A percentile compares a stretch with the other conserved stretches of the same genome.
These are phyloP conservation scores for Bolboschoenoplectus hybrid DNA, from an alignment of 202 grass and related monocot species.

Conservation along the genomic window DNA sequence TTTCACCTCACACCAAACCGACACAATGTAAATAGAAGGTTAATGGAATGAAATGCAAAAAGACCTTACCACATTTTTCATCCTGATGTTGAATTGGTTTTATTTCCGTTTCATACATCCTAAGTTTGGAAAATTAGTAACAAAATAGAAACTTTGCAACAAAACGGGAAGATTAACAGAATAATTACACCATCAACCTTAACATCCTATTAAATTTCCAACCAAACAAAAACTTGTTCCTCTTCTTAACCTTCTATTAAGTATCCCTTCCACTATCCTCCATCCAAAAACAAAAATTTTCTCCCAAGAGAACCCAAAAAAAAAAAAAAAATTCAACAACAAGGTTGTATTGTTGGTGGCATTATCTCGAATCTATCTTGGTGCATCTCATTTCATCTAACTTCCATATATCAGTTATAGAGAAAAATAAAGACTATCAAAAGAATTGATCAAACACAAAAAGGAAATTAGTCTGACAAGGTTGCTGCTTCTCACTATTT, in stretches of 20 bases:
- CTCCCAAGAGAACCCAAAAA: not conserved
- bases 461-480: not conserved
- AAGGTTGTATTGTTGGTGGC: not conserved
- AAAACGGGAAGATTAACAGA: not conserved
- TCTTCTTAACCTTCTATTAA: not conserved
- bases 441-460: not conserved
- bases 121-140: not conserved
- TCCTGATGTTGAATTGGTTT: not conserved
- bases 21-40: not conserved
- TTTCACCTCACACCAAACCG: not conserved
- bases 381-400: not conserved
- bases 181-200: constrained; percentile 1
- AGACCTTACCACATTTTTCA: not conserved
- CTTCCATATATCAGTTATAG: not conserved
- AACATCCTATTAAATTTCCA: not conserved
- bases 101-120: not conserved
- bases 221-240: constrained; percentile 3
- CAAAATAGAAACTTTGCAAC: not conserved
- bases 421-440: not conserved
- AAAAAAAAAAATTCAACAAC: not conserved
- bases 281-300: not conserved
- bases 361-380: constrained; percentile 5
- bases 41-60: not conserved
- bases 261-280: not conserved
- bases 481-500: constrained; percentile 17